Percentiles rank a stretch among this genome's conserved stretches.
Conservation (phyloP, 2,329 filamentous ascomycete genomes). For the Colletotrichum coccodes region DNA sequence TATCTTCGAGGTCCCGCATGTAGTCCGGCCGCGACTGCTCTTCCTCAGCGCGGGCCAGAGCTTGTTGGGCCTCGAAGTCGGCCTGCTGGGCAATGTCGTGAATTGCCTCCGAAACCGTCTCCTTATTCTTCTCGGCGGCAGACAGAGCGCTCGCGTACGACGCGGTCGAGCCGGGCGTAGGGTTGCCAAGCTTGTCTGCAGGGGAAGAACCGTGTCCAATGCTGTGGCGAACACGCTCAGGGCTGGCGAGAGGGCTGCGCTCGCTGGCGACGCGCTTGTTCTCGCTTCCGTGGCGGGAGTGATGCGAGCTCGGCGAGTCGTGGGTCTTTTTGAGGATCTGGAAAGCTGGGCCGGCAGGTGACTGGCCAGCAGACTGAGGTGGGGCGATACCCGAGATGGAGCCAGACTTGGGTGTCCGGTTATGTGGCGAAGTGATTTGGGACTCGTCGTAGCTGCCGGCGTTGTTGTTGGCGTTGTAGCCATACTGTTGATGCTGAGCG, state of each 20-base stretch:
- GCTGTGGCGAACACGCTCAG: conserved; percentile 52
- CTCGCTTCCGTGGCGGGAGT: conserved; percentile 49
- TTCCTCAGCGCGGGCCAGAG: conserved; percentile 68
- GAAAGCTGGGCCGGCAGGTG: conserved; percentile 49
- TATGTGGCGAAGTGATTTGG: conserved; percentile 52
- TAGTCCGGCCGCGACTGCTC: conserved; percentile 69
- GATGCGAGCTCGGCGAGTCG: conserved; percentile 43
- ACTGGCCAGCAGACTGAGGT: conserved; percentile 38
- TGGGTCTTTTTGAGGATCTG: conserved; percentile 64
- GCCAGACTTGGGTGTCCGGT: conserved; percentile 52
- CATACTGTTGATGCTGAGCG: conserved; percentile 35
- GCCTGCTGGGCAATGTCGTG: conserved; percentile 68
- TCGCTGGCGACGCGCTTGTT: conserved; percentile 52
- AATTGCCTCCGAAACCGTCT: conserved; percentile 78
- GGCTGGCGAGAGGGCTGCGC: conserved; percentile 55
- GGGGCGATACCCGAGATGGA: conserved; percentile 43
- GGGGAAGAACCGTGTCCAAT: conserved; percentile 46
- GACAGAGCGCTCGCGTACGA: conserved; percentile 31
- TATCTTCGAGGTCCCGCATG: conserved; percentile 59
- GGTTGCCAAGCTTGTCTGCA: conserved; percentile 31
- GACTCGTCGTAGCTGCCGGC: conserved; percentile 49
- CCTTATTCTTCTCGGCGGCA: conserved; percentile 52
- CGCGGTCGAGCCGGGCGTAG: conserved; percentile 33
- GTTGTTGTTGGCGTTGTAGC: conserved; percentile 39
- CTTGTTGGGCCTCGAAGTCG: conserved; percentile 69